These are phyloP conservation scores for Pyricularia grisea DNA, from an alignment of 2,329 filamentous ascomycete genomes.

Conservation along the genomic window DNA sequence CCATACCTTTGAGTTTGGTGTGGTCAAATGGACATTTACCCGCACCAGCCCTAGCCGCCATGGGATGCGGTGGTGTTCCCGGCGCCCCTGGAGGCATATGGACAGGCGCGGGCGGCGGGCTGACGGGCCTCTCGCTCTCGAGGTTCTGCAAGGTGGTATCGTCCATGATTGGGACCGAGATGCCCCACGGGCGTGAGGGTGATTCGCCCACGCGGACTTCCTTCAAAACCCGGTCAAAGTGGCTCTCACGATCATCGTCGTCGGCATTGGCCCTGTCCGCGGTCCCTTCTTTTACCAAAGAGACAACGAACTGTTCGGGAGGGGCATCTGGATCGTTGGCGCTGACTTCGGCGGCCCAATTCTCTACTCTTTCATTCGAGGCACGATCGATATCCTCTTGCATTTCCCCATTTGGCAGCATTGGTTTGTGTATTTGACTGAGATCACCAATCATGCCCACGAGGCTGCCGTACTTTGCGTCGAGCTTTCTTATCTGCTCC, in stretches of 20 bases:
- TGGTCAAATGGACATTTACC: constrained; percentile 49
- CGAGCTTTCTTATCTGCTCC: constrained; percentile 74
- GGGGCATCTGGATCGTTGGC: constrained; percentile 31
- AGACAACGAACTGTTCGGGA: constrained; percentile 9
- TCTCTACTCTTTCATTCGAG: constrained; percentile 66
- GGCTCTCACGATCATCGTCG: constrained; percentile 48
- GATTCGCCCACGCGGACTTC: constrained; percentile 92
- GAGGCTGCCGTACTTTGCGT: constrained; percentile 87
- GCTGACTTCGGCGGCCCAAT: constrained; percentile 75
- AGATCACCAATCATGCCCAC: constrained; percentile 92
- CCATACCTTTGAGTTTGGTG: constrained; percentile 13
- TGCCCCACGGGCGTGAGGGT: constrained; percentile 88
- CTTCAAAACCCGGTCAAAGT: constrained; percentile 77
- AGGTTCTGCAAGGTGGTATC: constrained; percentile 21
- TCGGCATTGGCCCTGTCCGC: neutral
- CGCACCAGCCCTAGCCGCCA: constrained; percentile 9
- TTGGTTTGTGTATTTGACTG: constrained; percentile 77
- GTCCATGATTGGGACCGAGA: constrained; percentile 61
- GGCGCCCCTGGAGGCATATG: constrained; percentile 27
- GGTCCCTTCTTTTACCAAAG: constrained; percentile 12
- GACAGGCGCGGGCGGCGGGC: constrained; percentile 49
- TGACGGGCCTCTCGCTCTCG: constrained; percentile 32
- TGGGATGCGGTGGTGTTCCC: neutral
- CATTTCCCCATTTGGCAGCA: constrained; percentile 50
- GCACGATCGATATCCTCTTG: constrained; percentile 28